These are phyloP conservation scores for Cordyceps cateniannulata DNA, from an alignment of 2,329 filamentous ascomycete species.

Conservation along the genomic window DNA sequence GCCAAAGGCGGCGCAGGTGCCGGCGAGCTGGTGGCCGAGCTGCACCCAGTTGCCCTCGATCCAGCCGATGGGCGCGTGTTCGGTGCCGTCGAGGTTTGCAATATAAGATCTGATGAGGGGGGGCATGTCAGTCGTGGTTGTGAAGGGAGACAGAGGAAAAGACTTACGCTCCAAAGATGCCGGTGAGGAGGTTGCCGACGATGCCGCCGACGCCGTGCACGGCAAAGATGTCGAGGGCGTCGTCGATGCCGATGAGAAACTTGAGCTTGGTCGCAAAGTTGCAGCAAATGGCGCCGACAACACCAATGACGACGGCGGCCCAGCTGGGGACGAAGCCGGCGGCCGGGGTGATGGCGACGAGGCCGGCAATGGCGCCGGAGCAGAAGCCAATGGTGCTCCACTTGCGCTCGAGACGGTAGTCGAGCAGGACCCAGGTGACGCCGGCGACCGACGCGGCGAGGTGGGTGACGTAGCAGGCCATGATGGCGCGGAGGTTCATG, in stretches of 20 bases:
- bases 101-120: constrained; percentile 52
- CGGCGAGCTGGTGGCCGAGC: constrained; percentile 65
- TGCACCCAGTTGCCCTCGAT: constrained; percentile 65
- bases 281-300: constrained; percentile 58
- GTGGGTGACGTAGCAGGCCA: constrained; percentile 86
- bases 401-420: constrained; percentile 87
- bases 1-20: constrained; percentile 55
- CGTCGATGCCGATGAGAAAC: constrained; percentile 69
- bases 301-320: constrained; percentile 51
- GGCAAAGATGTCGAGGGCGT: constrained; percentile 85
- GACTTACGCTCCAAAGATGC: constrained; percentile 64
- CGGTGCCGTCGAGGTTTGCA: constrained; percentile 64
- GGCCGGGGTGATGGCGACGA: constrained; percentile 81
- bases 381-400: constrained; percentile 94
- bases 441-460: constrained; percentile 75
- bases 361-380: constrained; percentile 78
- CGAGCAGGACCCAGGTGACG: constrained; percentile 77
- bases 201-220: constrained; percentile 84
- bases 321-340: constrained; percentile 72
- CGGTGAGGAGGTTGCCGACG: constrained; percentile 71
- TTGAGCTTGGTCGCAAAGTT: constrained; percentile 85
- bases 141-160: background rate
- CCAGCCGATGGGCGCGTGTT: constrained; percentile 56
- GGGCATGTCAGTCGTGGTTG: constrained; percentile 10
- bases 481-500: constrained; percentile 79